phyloP scores from a whole-genome alignment of 129 eudicot genomes.

The Arctium lappa region DNA sequence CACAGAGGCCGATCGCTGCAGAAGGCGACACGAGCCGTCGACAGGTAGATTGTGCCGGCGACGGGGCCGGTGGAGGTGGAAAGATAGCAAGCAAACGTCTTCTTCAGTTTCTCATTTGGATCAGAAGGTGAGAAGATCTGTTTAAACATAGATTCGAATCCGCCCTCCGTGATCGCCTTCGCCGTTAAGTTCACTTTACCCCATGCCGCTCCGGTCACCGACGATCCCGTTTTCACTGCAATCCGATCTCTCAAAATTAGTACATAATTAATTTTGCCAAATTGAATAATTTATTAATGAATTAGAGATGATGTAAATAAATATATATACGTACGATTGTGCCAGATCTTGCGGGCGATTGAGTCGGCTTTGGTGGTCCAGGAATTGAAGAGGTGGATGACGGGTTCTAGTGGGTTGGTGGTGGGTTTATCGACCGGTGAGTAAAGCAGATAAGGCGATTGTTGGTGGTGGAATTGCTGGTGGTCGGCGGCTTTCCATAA shows the following conservation, averaged over 20 bases:
- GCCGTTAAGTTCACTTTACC: slow-evolving; percentile 68
- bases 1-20: slow-evolving; percentile 84
- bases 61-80: slow-evolving; percentile 88
- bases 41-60: slow-evolving; percentile 77
- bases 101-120: slow-evolving; percentile 64
- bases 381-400: slow-evolving; percentile 58
- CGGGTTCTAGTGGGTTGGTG: slow-evolving; percentile 56
- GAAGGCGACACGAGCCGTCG: slow-evolving; percentile 64
- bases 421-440: slow-evolving; percentile 48
- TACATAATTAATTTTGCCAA: no score
- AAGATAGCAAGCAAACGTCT: slow-evolving; percentile 81
- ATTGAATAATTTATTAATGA: not conserved
- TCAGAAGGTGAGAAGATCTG: slow-evolving; percentile 53
- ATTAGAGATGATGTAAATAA: not conserved
- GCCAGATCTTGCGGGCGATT: slow-evolving; percentile 70
- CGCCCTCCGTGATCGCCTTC: slow-evolving; percentile 73
- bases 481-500: slow-evolving; percentile 53
- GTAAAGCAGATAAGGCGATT: slow-evolving; percentile 62
- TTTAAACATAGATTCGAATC: slow-evolving; percentile 63
- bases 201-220: slow-evolving; percentile 88
- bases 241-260: not conserved
- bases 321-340: slow-evolving; percentile 41
- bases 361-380: slow-evolving; percentile 69
- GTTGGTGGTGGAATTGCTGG: slow-evolving; percentile 40
- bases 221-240: slow-evolving; percentile 79